Conservation (phyloP, 2,329 filamentous ascomycete genomes). For the Thielaviopsis ethacetica region DNA sequence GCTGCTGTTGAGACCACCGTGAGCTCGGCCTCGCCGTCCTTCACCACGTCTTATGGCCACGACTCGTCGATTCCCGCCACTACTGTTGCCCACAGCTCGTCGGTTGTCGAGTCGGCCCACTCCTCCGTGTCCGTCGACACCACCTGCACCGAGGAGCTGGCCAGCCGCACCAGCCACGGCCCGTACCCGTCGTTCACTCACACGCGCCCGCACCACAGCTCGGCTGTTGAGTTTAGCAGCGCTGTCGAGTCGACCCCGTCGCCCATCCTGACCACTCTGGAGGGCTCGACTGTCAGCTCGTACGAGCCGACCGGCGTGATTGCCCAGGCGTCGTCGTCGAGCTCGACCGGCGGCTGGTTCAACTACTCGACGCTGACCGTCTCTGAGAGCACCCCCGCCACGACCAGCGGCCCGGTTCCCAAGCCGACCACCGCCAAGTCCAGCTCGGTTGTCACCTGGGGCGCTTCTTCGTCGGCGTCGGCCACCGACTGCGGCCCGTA, state of each 20-base stretch:
- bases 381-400: not conserved
- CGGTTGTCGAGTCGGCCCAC: not conserved
- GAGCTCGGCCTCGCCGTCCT: not conserved
- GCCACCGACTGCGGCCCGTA: not conserved
- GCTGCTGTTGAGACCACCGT: not conserved
- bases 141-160: not conserved
- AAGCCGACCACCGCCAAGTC: not conserved
- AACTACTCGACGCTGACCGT: not conserved
- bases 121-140: not conserved
- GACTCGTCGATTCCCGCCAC: not conserved
- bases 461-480: not conserved
- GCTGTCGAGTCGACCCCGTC: slow-evolving; percentile 3
- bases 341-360: not conserved
- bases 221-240: not conserved
- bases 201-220: not conserved
- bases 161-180: not conserved
- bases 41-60: not conserved
- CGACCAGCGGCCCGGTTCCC: not conserved
- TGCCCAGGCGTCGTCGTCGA: not conserved
- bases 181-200: not conserved
- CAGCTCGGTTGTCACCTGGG: not conserved
- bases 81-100: not conserved
- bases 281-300: slow-evolving; percentile 5
- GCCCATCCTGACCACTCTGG: slow-evolving; percentile 6
- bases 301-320: not conserved